phyloP scores from a whole-genome alignment of 2,329 filamentous ascomycete species.

The Tolypocladium sp. region DNA sequence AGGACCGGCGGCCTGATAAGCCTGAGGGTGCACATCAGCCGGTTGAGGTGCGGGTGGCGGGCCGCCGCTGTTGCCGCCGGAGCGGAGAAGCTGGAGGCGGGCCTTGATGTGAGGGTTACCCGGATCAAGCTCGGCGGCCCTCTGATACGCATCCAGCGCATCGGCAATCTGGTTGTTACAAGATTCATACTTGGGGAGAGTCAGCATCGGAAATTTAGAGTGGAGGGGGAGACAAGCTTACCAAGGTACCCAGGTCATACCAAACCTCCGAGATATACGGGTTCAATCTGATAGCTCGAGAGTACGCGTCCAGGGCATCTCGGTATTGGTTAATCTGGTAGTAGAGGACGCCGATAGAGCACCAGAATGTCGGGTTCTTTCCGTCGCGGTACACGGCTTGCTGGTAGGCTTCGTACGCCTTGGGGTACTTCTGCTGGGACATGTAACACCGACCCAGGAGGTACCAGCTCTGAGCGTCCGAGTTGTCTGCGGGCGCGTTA shows the following conservation, averaged over 20 bases:
- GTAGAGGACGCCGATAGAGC: slow-evolving; percentile 96
- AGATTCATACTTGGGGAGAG: slow-evolving; percentile 68
- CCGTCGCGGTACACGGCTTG: slow-evolving; percentile 98
- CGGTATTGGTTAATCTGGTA: slow-evolving; percentile 99
- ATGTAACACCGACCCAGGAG: slow-evolving; percentile 96
- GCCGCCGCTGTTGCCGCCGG: slow-evolving; percentile 63
- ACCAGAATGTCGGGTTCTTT: slow-evolving; percentile 98
- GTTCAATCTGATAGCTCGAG: slow-evolving; percentile 89
- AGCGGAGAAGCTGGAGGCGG: slow-evolving; percentile 79
- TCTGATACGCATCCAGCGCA: slow-evolving; percentile 89
- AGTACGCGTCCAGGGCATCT: slow-evolving; percentile 95
- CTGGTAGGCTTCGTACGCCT: slow-evolving; percentile 96
- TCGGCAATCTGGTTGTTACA: slow-evolving; percentile 98
- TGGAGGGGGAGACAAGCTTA: slow-evolving; percentile 38
- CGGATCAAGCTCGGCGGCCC: slow-evolving; percentile 90
- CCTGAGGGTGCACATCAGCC: slow-evolving; percentile 91
- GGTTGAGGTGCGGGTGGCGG: slow-evolving; percentile 76
- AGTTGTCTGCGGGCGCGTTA: slow-evolving; percentile 58
- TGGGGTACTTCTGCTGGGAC: slow-evolving; percentile 98
- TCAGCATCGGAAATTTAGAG: slow-evolving; percentile 15
- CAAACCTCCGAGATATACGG: slow-evolving; percentile 98
- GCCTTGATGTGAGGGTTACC: slow-evolving; percentile 94
- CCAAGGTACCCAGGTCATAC: slow-evolving; percentile 94
- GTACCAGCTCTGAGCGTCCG: slow-evolving; percentile 97
- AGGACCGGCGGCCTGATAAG: slow-evolving; percentile 77